Percentiles rank a stretch among this genome's conserved stretches.
Conservation (phyloP, 2,329 filamentous ascomycete species). For the Lachnellula cervina region DNA sequence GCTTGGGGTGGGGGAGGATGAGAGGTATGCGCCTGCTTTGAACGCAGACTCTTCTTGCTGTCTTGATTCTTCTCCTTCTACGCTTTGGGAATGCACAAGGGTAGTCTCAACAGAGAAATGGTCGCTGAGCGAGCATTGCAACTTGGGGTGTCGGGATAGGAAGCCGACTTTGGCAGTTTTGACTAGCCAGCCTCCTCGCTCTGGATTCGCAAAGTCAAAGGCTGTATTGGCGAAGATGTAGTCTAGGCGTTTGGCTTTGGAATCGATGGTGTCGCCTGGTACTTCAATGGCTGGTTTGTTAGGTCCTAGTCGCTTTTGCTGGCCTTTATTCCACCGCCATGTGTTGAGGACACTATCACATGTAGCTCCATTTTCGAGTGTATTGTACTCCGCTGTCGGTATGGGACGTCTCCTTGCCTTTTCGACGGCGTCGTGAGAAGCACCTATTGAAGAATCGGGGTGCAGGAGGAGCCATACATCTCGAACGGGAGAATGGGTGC, state of each 20-base stretch:
- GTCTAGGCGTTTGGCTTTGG: slow-evolving; percentile 79
- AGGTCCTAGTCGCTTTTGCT: slow-evolving; percentile 62
- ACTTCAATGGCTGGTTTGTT: slow-evolving; percentile 58
- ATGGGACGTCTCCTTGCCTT: slow-evolving; percentile 59
- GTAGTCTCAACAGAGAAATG: slow-evolving; percentile 90
- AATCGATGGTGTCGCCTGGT: slow-evolving; percentile 62
- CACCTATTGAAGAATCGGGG: slow-evolving; percentile 76
- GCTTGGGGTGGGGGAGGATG: slow-evolving; percentile 21
- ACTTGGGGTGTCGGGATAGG: slow-evolving; percentile 71
- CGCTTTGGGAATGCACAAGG: slow-evolving; percentile 38
- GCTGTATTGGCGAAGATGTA: slow-evolving; percentile 80
- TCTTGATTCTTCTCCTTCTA: slow-evolving; percentile 12
- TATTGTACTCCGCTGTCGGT: slow-evolving; percentile 73
- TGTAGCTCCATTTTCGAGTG: slow-evolving; percentile 76
- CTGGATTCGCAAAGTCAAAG: slow-evolving; percentile 26
- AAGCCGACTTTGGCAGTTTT: slow-evolving; percentile 69
- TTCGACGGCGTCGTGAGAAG: slow-evolving; percentile 63
- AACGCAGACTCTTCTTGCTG: slow-evolving; percentile 21
- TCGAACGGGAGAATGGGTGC: slow-evolving; percentile 67
- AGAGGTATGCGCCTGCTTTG: slow-evolving; percentile 22
- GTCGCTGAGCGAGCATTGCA: slow-evolving; percentile 85
- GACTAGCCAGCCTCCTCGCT: slow-evolving; percentile 58
- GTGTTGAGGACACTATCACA: slow-evolving; percentile 86
- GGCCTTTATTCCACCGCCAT: slow-evolving; percentile 78
- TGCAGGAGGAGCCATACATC: slow-evolving; percentile 84